phyloP scores from a whole-genome alignment of 1,284 basidiomycete genomes.

The Tremellales sp. region DNA sequence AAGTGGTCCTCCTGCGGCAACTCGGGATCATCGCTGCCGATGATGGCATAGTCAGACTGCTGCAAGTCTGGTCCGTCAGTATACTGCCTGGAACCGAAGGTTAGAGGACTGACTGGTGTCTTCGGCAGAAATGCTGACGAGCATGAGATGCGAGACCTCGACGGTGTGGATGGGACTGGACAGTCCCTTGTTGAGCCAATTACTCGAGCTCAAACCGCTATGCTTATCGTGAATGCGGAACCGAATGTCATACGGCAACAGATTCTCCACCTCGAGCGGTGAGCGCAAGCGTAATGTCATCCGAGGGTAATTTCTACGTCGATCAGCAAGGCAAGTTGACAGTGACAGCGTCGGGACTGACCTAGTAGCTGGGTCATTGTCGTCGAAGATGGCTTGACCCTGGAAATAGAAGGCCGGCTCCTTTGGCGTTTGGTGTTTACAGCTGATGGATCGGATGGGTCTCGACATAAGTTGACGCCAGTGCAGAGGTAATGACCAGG shows the following conservation, averaged over 20 bases:
- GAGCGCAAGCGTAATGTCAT: conserved; percentile 85
- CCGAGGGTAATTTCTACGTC: conserved; percentile 73
- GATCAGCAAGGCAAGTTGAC: no score
- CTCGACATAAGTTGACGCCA: conserved; percentile 86
- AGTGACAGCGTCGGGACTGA: no score
- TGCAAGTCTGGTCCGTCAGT: conserved; percentile 47
- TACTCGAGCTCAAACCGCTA: conserved; percentile 73
- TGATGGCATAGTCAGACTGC: conserved; percentile 96
- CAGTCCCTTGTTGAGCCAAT: conserved; percentile 89
- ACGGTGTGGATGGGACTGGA: conserved; percentile 97
- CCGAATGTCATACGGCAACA: conserved; percentile 91
- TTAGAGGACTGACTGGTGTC: conserved; percentile 66
- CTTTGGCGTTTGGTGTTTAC: conserved; percentile 71
- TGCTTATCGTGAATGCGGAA: conserved; percentile 97
- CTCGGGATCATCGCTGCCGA: conserved; percentile 88
- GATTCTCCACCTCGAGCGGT: conserved; percentile 93
- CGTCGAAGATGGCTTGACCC: conserved; percentile 79
- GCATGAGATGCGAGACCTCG: conserved; percentile 84
- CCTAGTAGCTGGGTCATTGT: conserved; percentile 61
- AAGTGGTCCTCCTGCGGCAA: conserved; percentile 42
- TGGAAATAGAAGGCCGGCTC: conserved; percentile 97
- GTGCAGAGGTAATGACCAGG: conserved; percentile 81
- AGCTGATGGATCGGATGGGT: conserved; percentile 76
- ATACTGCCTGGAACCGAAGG: background rate
- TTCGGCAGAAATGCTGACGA: conserved; percentile 87